Evolutionary conservation across 2,329 filamentous ascomycete genomes (phyloP).

Genomic region (Calonectria hawksworthii): DNA sequence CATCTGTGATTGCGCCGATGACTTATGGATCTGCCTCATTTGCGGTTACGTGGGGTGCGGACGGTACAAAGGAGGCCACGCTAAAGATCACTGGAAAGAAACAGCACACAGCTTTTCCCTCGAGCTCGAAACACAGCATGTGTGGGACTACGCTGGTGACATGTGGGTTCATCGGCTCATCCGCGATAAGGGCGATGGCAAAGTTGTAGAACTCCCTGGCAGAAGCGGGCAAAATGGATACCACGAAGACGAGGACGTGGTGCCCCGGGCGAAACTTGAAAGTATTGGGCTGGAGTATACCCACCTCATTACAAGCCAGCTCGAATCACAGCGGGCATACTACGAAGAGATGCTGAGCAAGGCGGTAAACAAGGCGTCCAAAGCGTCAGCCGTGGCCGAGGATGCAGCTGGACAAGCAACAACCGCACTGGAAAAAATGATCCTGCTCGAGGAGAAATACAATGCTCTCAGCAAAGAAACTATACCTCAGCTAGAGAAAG

Average conservation of each 20-base stretch:
- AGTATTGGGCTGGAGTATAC: slow-evolving; percentile 95
- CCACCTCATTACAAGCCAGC: slow-evolving; percentile 90
- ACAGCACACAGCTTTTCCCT: slow-evolving; percentile 93
- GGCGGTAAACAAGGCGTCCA: slow-evolving; percentile 88
- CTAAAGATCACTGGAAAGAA: slow-evolving; percentile 92
- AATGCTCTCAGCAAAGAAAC: slow-evolving; percentile 67
- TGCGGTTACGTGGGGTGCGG: slow-evolving; percentile 95
- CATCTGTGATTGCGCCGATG: slow-evolving; percentile 83
- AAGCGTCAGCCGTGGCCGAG: slow-evolving; percentile 78
- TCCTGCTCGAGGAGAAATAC: slow-evolving; percentile 61
- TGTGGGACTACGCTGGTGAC: slow-evolving; percentile 98
- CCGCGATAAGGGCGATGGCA: slow-evolving; percentile 92
- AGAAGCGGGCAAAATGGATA: slow-evolving; percentile 53
- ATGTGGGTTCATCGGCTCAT: slow-evolving; percentile 97
- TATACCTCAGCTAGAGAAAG: slow-evolving; percentile 79
- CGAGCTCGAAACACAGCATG: slow-evolving; percentile 92
- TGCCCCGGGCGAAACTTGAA: slow-evolving; percentile 77
- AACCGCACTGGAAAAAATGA: slow-evolving; percentile 64
- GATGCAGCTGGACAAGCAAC: slow-evolving; percentile 67
- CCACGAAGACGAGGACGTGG: slow-evolving; percentile 72
- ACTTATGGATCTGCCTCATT: slow-evolving; percentile 96
- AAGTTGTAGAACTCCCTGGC: slow-evolving; percentile 89
- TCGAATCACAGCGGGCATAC: slow-evolving; percentile 93
- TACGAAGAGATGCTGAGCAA: slow-evolving; percentile 94
- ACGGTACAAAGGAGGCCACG: slow-evolving; percentile 92